Conservation (phyloP, 139 green algal species). For the Picochlorum sp. region DNA sequence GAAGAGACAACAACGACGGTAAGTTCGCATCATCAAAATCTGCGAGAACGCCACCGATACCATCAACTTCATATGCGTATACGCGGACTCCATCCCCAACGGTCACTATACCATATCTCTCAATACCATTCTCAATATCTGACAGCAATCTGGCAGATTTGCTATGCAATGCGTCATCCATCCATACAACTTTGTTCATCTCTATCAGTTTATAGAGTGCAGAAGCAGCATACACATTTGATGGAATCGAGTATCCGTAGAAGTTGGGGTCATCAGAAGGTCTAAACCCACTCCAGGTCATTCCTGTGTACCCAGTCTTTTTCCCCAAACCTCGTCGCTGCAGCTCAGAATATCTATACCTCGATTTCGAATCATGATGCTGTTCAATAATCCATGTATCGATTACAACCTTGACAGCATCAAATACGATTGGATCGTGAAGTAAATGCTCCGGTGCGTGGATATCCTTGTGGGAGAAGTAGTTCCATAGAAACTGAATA, state of each 20-base stretch:
- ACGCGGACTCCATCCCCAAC: constrained; percentile 11
- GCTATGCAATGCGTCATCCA: constrained; percentile 16
- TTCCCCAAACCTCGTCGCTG: constrained; percentile 26
- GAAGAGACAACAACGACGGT: constrained; percentile 49
- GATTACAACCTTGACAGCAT: constrained; percentile 36
- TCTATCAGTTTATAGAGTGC: constrained; percentile 37
- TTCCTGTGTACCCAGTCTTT: constrained; percentile 39
- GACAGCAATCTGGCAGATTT: constrained; percentile 6
- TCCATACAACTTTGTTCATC: constrained; percentile 42
- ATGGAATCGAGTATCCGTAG: constrained; percentile 45
- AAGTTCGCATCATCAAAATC: constrained; percentile 60
- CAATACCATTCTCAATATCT: constrained; percentile 37
- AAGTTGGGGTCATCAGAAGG: constrained; percentile 43
- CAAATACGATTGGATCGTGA: constrained; percentile 30
- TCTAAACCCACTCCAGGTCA: constrained; percentile 56
- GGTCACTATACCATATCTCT: constrained; percentile 26
- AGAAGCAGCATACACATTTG: constrained; percentile 39
- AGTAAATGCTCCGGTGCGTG: constrained; percentile 24
- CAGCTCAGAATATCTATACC: constrained; percentile 52
- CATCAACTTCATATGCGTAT: constrained; percentile 61
- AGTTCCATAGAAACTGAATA: constrained; percentile 55
- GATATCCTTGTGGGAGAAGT: constrained; percentile 14
- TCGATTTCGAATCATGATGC: constrained; percentile 35
- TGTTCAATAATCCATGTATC: constrained; percentile 38
- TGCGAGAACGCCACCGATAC: constrained; percentile 24